Conservation (phyloP, 2,329 filamentous ascomycete species). For the Fusarium sp. region DNA sequence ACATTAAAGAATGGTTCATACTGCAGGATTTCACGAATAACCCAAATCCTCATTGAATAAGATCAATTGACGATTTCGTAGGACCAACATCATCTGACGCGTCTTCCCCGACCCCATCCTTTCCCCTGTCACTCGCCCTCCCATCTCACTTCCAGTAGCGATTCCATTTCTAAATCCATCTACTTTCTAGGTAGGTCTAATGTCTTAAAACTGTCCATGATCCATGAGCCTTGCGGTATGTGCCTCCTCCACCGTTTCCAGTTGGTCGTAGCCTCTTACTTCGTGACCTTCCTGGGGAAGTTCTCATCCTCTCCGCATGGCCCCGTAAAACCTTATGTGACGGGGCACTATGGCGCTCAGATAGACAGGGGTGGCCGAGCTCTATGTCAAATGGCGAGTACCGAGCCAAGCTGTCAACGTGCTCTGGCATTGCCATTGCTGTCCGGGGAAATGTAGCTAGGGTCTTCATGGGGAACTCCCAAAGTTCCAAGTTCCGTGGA, state of each 20-base stretch:
- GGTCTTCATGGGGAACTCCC: not conserved
- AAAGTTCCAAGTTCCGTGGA: not conserved
- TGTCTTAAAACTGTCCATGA: not conserved
- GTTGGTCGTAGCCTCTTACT: not conserved
- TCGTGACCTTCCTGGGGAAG: not conserved
- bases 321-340: not conserved
- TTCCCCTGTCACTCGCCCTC: not conserved
- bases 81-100: not conserved
- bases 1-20: not conserved
- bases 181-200: too few species aligned
- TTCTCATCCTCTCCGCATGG: not conserved
- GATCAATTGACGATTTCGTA: not conserved
- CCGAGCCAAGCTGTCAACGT: not conserved
- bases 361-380: not conserved
- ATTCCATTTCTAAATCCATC: not conserved
- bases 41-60: not conserved
- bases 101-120: not conserved
- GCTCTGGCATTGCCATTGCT: not conserved
- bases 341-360: not conserved
- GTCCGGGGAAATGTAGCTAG: not conserved
- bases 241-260: not conserved
- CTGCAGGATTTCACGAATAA: not conserved
- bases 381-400: not conserved
- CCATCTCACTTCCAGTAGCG: not conserved
- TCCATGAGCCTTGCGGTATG: not conserved